Conservation (phyloP, 768 basidiomycete genomes). For the Tephrocybe sp. region DNA sequence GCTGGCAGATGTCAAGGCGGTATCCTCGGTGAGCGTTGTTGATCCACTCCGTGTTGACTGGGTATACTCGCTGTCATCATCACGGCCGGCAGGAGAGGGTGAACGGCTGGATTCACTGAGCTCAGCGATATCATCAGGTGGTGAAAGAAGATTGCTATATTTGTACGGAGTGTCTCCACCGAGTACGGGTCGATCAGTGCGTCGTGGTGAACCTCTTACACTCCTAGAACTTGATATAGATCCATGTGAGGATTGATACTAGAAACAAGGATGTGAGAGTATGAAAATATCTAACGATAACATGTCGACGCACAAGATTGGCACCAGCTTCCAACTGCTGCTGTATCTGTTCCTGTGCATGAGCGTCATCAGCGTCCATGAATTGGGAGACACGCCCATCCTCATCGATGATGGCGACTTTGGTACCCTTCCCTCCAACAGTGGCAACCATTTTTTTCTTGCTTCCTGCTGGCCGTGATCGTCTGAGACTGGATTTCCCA, state of each 20-base stretch:
- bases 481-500: slow-evolving; percentile 46
- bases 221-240: slow-evolving; percentile 64
- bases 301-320: slow-evolving; percentile 50
- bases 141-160: slow-evolving; percentile 39
- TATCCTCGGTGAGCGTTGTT: slow-evolving; percentile 49
- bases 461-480: slow-evolving; percentile 25
- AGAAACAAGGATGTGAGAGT: slow-evolving; percentile 1
- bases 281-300: background rate
- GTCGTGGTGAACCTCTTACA: slow-evolving; percentile 65
- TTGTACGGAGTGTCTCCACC: slow-evolving; percentile 38
- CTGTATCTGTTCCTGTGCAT: slow-evolving; percentile 85
- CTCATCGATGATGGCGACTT: slow-evolving; percentile 34
- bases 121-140: slow-evolving; percentile 40
- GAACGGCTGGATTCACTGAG: slow-evolving; percentile 41
- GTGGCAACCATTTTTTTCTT: slow-evolving; percentile 22
- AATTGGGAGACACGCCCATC: slow-evolving; percentile 74
- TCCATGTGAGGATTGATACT: slow-evolving; percentile 66
- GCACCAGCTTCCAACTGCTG: slow-evolving; percentile 77
- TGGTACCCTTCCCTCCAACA: slow-evolving; percentile 15
- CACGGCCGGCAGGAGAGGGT: slow-evolving; percentile 42
- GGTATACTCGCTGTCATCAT: slow-evolving; percentile 56
- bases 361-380: slow-evolving; percentile 84
- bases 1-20: slow-evolving; percentile 52
- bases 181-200: slow-evolving; percentile 44
- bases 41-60: slow-evolving; percentile 40